phyloP scores from a whole-genome alignment of 805 yeast species.

The Candida mattraensis region DNA sequence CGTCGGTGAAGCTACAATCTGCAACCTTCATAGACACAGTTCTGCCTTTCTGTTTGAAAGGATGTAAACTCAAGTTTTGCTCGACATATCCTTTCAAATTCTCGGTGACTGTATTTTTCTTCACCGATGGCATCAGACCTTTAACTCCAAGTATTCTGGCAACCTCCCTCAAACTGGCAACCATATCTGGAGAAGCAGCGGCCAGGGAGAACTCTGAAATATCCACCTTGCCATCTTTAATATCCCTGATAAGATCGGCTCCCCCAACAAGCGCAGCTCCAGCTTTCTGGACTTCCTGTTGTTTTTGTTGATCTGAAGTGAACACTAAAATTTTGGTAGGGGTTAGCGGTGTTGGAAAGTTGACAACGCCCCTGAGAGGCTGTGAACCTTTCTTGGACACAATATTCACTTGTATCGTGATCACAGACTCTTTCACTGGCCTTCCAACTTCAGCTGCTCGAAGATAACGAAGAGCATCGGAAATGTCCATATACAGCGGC shows the following conservation, averaged over 20 bases:
- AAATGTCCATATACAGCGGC: conserved; percentile 71
- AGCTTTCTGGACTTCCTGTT: conserved; percentile 50
- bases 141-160: conserved; percentile 87
- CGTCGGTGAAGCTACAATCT: conserved; percentile 73
- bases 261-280: conserved; percentile 77
- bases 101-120: conserved; percentile 82
- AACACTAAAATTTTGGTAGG: conserved; percentile 67
- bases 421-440: conserved; percentile 65
- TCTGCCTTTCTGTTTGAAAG: conserved; percentile 73
- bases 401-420: conserved; percentile 63
- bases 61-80: conserved; percentile 62
- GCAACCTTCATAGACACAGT: conserved; percentile 70
- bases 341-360: conserved; percentile 71
- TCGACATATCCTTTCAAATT: conserved; percentile 55
- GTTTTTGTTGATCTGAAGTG: conserved; percentile 54
- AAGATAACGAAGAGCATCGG: conserved; percentile 71
- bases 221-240: conserved; percentile 51
- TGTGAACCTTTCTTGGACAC: conserved; percentile 76
- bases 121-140: conserved; percentile 84
- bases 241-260: conserved; percentile 59
- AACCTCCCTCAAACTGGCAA: conserved; percentile 56
- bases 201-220: conserved; percentile 65
- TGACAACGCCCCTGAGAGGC: conserved; percentile 68
- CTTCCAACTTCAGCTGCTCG: conserved; percentile 92
- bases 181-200: conserved; percentile 83